These are phyloP conservation scores for Teunomyces gatunensis DNA, from an alignment of 805 yeast species.

Conservation along the genomic window DNA sequence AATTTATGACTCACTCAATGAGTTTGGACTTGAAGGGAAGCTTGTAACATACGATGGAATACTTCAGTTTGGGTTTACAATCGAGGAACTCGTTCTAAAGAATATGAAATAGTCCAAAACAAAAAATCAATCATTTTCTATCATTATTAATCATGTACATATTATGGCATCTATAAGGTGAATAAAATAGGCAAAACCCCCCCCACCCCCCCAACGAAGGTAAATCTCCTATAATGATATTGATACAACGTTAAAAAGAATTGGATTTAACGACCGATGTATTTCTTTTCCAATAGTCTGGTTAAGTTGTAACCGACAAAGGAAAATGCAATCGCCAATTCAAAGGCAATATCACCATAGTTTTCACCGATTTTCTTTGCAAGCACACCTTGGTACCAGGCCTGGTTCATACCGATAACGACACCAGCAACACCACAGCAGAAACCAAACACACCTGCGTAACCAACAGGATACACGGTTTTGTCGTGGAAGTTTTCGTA, in stretches of 20 bases:
- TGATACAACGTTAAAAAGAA: too few relatives aligned
- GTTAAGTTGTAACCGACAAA: slow-evolving; percentile 56
- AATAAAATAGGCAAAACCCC: neutral
- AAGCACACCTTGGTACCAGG: slow-evolving; percentile 76
- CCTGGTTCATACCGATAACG: slow-evolving; percentile 83
- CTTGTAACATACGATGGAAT: slow-evolving; percentile 17
- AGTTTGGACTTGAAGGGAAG: slow-evolving; percentile 30
- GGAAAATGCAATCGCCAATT: slow-evolving; percentile 66
- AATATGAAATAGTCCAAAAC: neutral
- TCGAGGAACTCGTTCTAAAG: neutral
- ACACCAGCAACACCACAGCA: slow-evolving; percentile 84
- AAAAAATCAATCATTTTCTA: neutral
- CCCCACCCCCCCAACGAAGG: too few relatives aligned
- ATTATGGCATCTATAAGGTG: slow-evolving; percentile 2
- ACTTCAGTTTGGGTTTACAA: slow-evolving; percentile 13
- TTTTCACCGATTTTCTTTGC: slow-evolving; percentile 56
- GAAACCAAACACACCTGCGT: slow-evolving; percentile 76
- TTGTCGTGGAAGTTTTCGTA: slow-evolving; percentile 59
- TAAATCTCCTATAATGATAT: too few relatives aligned
- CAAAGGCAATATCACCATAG: slow-evolving; percentile 90
- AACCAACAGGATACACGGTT: slow-evolving; percentile 65
- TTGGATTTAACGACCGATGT: slow-evolving; percentile 45
- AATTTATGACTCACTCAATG: slow-evolving; percentile 17
- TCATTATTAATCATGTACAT: slow-evolving; percentile 3
- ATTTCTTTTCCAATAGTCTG: slow-evolving; percentile 68